Evolutionary conservation across 352 stramenopile species (phyloP).

Genomic region (Globisporangium radiosum): DNA sequence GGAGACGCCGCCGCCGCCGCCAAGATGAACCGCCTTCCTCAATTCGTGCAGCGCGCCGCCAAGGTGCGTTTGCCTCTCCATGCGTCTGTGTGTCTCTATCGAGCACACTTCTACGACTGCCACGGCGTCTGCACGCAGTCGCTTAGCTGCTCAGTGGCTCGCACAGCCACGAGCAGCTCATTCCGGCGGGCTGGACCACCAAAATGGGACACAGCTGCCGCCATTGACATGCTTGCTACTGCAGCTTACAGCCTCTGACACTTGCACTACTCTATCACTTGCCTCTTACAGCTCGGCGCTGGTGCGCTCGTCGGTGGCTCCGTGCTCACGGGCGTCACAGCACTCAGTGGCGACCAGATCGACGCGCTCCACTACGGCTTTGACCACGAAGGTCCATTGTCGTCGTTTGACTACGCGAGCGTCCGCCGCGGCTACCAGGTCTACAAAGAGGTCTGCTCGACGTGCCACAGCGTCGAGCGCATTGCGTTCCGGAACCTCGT

Average conservation of each 20-base stretch:
- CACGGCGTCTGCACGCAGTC: neutral
- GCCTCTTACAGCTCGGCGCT: slow-evolving; percentile 42
- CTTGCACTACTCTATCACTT: neutral
- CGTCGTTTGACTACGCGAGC: slow-evolving; percentile 88
- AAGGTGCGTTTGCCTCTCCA: slow-evolving; percentile 35
- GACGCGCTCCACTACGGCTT: slow-evolving; percentile 85
- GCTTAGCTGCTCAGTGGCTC: neutral
- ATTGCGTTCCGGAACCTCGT: slow-evolving; percentile 98
- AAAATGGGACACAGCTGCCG: slow-evolving; percentile 24
- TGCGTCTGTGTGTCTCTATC: neutral
- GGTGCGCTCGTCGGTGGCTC: slow-evolving; percentile 63
- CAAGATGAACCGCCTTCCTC: slow-evolving; percentile 69
- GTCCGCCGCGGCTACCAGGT: slow-evolving; percentile 98
- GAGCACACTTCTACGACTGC: too few relatives aligned
- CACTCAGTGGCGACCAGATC: slow-evolving; percentile 84
- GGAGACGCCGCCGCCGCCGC: slow-evolving; percentile 11
- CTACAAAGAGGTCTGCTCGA: slow-evolving; percentile 98
- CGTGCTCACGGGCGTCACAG: slow-evolving; percentile 75
- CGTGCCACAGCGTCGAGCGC: slow-evolving; percentile 95
- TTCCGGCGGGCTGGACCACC: slow-evolving; percentile 45
- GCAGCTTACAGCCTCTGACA: slow-evolving; percentile 7
- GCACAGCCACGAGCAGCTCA: neutral
- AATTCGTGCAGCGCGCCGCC: slow-evolving; percentile 64
- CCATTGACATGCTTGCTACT: slow-evolving; percentile 13
- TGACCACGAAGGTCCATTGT: slow-evolving; percentile 77